Conservation (phyloP, 2,329 filamentous ascomycete species). For the Exophiala sp. region DNA sequence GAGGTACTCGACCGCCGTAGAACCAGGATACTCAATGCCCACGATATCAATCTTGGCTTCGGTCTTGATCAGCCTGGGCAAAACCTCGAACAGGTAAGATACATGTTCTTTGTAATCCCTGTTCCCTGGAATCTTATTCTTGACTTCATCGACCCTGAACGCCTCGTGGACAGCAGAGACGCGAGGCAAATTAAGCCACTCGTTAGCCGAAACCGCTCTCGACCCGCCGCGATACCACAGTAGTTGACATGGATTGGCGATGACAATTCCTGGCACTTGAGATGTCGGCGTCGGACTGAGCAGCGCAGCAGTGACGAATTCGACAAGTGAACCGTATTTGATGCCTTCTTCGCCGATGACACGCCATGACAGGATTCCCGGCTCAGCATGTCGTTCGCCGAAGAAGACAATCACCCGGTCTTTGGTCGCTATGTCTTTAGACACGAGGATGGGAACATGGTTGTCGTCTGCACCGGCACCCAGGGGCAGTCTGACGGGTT, state of each 20-base stretch:
- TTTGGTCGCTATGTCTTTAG: slow-evolving; percentile 49
- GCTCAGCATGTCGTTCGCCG: slow-evolving; percentile 64
- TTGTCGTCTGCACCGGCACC: slow-evolving; percentile 43
- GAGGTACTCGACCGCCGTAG: slow-evolving; percentile 54
- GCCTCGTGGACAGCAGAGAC: slow-evolving; percentile 57
- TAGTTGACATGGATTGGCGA: slow-evolving; percentile 72
- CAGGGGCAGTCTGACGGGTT: slow-evolving; percentile 57
- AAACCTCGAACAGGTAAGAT: slow-evolving; percentile 59
- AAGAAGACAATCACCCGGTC: slow-evolving; percentile 67
- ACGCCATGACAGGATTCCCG: slow-evolving; percentile 69
- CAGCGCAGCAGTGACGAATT: slow-evolving; percentile 51
- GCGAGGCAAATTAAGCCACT: slow-evolving; percentile 56
- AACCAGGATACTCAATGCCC: slow-evolving; percentile 62
- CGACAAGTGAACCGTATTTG: slow-evolving; percentile 62
- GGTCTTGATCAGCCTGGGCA: slow-evolving; percentile 43
- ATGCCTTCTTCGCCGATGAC: slow-evolving; percentile 60
- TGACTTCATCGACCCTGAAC: slow-evolving; percentile 45
- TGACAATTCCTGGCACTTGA: slow-evolving; percentile 53
- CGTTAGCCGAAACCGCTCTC: slow-evolving; percentile 53
- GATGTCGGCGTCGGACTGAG: slow-evolving; percentile 38
- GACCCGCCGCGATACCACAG: slow-evolving; percentile 65
- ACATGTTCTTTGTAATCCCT: slow-evolving; percentile 56
- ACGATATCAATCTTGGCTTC: slow-evolving; percentile 62
- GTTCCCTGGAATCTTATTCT: slow-evolving; percentile 61
- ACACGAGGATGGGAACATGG: slow-evolving; percentile 64